Evolutionary conservation across 2,329 filamentous ascomycete species (phyloP).

Genomic region (Trichoderma arundinaceum): DNA sequence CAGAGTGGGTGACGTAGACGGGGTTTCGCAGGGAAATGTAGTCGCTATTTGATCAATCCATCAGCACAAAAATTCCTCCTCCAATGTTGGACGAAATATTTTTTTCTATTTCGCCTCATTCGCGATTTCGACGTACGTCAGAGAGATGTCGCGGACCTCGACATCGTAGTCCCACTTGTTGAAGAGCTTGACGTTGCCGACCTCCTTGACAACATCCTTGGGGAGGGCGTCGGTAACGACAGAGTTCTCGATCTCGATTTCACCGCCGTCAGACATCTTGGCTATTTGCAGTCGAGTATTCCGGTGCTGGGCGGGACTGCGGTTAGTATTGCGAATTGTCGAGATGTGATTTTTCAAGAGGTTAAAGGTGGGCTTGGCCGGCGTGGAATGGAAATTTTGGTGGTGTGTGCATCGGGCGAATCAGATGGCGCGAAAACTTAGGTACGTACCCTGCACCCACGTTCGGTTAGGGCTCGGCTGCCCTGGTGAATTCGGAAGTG

Average conservation of each 20-base stretch:
- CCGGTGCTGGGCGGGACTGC: constrained; percentile 46
- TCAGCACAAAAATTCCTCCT: constrained; percentile 41
- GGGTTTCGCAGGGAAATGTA: constrained; percentile 99
- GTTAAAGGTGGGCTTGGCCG: constrained; percentile 44
- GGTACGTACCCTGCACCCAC: constrained; percentile 41
- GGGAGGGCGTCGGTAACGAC: constrained; percentile 80
- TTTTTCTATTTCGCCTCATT: constrained; percentile 19
- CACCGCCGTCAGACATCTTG: constrained; percentile 92
- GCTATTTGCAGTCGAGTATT: constrained; percentile 48
- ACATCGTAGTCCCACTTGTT: constrained; percentile 99
- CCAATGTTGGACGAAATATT: constrained; percentile 5
- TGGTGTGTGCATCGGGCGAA: constrained; percentile 46
- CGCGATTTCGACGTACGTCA: constrained; percentile 73
- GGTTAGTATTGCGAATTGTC: constrained; percentile 49
- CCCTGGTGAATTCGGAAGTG: constrained; percentile 46
- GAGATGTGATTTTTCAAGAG: constrained; percentile 47
- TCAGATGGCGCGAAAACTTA: constrained; percentile 41
- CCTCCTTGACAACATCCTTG: constrained; percentile 88
- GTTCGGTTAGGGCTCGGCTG: constrained; percentile 50
- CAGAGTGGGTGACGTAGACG: constrained; percentile 98
- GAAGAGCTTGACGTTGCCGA: constrained; percentile 94
- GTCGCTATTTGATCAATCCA: constrained; percentile 67
- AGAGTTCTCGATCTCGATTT: constrained; percentile 87
- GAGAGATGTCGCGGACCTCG: constrained; percentile 98
- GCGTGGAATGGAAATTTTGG: constrained; percentile 46